Percentiles rank a stretch among this genome's conserved stretches.
Evolutionary conservation across 2,329 filamentous ascomycete genomes (phyloP).

Genomic region (Fusarium robinianum): DNA sequence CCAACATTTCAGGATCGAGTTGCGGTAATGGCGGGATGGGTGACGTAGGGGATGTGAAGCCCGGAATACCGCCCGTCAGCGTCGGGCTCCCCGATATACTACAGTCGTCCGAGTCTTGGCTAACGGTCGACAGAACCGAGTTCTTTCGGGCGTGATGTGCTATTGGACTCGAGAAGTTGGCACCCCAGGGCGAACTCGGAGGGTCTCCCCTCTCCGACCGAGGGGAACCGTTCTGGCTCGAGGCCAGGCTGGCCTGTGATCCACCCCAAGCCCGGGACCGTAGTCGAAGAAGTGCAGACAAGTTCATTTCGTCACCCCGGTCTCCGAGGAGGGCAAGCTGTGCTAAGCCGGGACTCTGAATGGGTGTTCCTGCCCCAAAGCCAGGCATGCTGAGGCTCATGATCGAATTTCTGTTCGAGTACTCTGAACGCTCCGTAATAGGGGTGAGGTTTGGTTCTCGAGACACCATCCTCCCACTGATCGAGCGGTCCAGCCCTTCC

Average conservation of each 20-base stretch:
- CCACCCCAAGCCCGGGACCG: slow-evolving; percentile 80
- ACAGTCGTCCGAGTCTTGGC: slow-evolving; percentile 52
- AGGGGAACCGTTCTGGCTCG: slow-evolving; percentile 57
- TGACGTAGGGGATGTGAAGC: slow-evolving; percentile 35
- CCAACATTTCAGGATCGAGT: slow-evolving; percentile 15
- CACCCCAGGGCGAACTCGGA: slow-evolving; percentile 48
- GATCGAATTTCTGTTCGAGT: slow-evolving; percentile 90
- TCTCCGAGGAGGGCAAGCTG: slow-evolving; percentile 72
- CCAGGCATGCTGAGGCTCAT: slow-evolving; percentile 65
- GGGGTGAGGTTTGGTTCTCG: slow-evolving; percentile 92
- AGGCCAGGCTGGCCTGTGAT: slow-evolving; percentile 72
- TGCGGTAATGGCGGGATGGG: slow-evolving; percentile 24
- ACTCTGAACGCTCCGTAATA: slow-evolving; percentile 94
- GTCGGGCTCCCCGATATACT: slow-evolving; percentile 57
- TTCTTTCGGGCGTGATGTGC: slow-evolving; percentile 51
- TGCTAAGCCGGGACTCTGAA: slow-evolving; percentile 74
- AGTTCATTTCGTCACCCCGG: slow-evolving; percentile 66
- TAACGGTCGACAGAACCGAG: slow-evolving; percentile 55
- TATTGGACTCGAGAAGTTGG: slow-evolving; percentile 28
- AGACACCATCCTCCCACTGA: slow-evolving; percentile 74
- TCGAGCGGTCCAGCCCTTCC: slow-evolving; percentile 65
- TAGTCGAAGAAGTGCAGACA: slow-evolving; percentile 73
- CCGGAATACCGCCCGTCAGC: slow-evolving; percentile 48
- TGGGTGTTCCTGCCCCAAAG: slow-evolving; percentile 49
- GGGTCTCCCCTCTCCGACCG: slow-evolving; percentile 55